Conservation (phyloP, 192 early-diverging fungal species). For the Coemansia sp. region DNA sequence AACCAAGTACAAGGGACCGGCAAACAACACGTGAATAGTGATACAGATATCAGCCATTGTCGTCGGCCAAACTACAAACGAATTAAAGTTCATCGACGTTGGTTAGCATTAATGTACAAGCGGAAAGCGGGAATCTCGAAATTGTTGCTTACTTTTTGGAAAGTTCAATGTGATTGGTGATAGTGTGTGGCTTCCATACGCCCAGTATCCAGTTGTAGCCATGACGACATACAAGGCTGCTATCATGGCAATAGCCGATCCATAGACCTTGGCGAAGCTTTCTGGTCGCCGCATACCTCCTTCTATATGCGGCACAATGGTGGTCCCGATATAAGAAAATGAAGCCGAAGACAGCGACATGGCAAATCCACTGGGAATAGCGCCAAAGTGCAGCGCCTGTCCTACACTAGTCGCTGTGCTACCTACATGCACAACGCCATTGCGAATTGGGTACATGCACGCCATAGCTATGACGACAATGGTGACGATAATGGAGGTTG, state of each 20-base stretch:
- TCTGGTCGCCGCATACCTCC: conserved; percentile 66
- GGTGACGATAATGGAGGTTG: conserved; percentile 62
- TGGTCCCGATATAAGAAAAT: conserved; percentile 70
- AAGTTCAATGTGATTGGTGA: conserved; percentile 68
- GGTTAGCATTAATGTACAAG: not conserved
- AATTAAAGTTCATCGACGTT: not conserved
- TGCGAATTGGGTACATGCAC: conserved; percentile 33
- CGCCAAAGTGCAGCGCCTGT: conserved; percentile 15
- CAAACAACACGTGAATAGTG: conserved; percentile 71
- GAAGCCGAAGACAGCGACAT: conserved; percentile 63
- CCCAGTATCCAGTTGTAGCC: conserved; percentile 65
- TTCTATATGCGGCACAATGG: conserved; percentile 75
- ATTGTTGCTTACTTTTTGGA: conserved; percentile 49
- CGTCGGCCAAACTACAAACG: conserved; percentile 54
- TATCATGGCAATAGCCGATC: conserved; percentile 56
- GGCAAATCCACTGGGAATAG: conserved; percentile 54
- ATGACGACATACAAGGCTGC: conserved; percentile 65
- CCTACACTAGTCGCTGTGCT: conserved; percentile 15
- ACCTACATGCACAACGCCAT: conserved; percentile 27
- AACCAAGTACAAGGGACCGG: conserved; percentile 68
- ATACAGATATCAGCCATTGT: conserved; percentile 67
- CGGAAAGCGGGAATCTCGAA: not conserved
- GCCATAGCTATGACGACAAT: conserved; percentile 58
- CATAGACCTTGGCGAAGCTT: conserved; percentile 60
- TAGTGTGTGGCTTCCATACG: conserved; percentile 61